Evolutionary conservation across 2,329 filamentous ascomycete species (phyloP).

Genomic region (Fusarium continuum): DNA sequence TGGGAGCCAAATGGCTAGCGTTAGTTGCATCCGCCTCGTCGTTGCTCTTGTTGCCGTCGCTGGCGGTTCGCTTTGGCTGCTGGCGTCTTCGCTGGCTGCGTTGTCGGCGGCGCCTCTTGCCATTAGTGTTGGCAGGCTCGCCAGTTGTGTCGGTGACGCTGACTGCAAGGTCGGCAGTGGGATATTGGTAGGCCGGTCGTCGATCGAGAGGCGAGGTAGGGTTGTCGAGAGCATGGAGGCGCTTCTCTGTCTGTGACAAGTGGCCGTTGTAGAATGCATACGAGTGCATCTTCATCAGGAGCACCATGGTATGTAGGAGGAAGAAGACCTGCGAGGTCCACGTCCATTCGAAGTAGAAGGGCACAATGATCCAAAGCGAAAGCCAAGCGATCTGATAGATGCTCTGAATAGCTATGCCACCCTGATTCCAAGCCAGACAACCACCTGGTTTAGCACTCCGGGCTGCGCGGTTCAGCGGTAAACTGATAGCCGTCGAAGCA

Average conservation of each 20-base stretch:
- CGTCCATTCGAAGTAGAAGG: slow-evolving; percentile 88
- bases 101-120: slow-evolving; percentile 40
- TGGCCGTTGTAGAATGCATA: slow-evolving; percentile 99
- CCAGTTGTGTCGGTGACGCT: slow-evolving; percentile 51
- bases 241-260: slow-evolving; percentile 84
- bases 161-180: slow-evolving; percentile 60
- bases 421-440: slow-evolving; percentile 75
- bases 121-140: slow-evolving; percentile 11
- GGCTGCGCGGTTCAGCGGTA: slow-evolving; percentile 78
- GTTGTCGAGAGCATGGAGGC: slow-evolving; percentile 80
- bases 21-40: slow-evolving; percentile 40
- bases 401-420: slow-evolving; percentile 86
- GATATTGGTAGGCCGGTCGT: slow-evolving; percentile 80
- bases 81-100: slow-evolving; percentile 31
- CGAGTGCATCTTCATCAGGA: slow-evolving; percentile 99
- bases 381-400: slow-evolving; percentile 84
- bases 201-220: slow-evolving; percentile 70
- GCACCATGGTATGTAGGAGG: slow-evolving; percentile 85
- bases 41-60: slow-evolving; percentile 38
- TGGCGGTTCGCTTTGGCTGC: slow-evolving; percentile 22
- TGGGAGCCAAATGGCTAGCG: neutral
- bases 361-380: slow-evolving; percentile 81
- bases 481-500: slow-evolving; percentile 71
- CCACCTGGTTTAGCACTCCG: slow-evolving; percentile 60
- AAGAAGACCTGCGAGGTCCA: slow-evolving; percentile 98